These are phyloP conservation scores for Boechera divaricarpa DNA, from an alignment of 345 rosid species.

Conservation along the genomic window DNA sequence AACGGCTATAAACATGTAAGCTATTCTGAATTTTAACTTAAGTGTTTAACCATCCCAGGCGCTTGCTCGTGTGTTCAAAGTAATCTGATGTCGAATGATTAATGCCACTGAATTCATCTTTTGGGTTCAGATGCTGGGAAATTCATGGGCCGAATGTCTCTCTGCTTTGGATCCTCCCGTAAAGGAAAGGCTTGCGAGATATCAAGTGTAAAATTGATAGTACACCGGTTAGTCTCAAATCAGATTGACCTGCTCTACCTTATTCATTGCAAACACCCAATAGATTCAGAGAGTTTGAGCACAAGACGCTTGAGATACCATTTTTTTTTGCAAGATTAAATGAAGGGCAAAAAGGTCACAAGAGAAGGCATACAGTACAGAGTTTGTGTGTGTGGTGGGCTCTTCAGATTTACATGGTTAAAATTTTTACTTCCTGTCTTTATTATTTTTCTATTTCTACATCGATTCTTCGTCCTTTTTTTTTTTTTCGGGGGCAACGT, in stretches of 20 bases:
- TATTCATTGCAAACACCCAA: slow-evolving; percentile 29
- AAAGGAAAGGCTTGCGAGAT: slow-evolving; percentile 84
- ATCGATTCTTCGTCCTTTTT: slow-evolving; percentile 27
- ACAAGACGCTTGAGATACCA: slow-evolving; percentile 33
- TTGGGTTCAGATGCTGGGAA: slow-evolving; percentile 74
- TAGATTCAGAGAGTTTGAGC: slow-evolving; percentile 31
- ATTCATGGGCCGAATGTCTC: slow-evolving; percentile 86
- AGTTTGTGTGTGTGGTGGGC: slow-evolving; percentile 28
- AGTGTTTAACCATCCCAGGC: not conserved
- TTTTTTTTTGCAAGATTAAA: slow-evolving; percentile 32
- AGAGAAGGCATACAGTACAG: slow-evolving; percentile 38
- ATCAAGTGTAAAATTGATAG: slow-evolving; percentile 57
- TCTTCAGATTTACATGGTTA: slow-evolving; percentile 33
- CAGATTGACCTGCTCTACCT: slow-evolving; percentile 7
- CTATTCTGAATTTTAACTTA: not conserved
- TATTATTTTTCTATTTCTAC: not conserved
- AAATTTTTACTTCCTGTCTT: slow-evolving; percentile 8
- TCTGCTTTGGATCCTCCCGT: slow-evolving; percentile 86
- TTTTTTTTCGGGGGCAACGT: slow-evolving; percentile 26
- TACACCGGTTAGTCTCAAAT: slow-evolving; percentile 30
- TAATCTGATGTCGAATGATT: not conserved
- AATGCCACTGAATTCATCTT: slow-evolving; percentile 2
- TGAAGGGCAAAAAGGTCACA: slow-evolving; percentile 29
- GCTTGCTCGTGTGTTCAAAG: not conserved
- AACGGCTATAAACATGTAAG: slow-evolving; percentile 89